Base-by-base conservation (phyloP, 1,139 yeast species). In the Blastobotrys indianensis region DNA sequence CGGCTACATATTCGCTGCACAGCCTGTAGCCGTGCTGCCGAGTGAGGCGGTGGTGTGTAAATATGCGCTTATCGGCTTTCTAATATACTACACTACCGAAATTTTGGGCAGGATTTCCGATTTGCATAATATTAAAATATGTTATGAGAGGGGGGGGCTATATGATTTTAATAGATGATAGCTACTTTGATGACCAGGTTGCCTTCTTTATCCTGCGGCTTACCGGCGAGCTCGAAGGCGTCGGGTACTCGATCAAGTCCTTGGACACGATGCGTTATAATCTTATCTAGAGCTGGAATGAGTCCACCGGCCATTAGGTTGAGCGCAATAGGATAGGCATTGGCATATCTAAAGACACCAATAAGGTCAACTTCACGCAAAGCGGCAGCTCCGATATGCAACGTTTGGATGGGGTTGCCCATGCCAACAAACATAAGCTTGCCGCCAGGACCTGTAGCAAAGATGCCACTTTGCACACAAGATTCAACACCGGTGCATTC, bases 281-380 rank as follows among this genome's bases (percentile, higher is more conserved):
- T 72, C 41, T 76, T 72, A 52, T 77, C 80, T 51, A 79, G 81
- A 50, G 82, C 77, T 10, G 49, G 49, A 46, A 82, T 75, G 56
- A 70, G 74, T 47, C 82, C 83, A 49, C 76, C 67, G 15, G 78
- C 73, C 50, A 86, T 72, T 53, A 86, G 73, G 41, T 75, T 76
- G 32, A 86, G 86, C 1, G 94, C 78, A 34, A 81, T 79, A 56
- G 74, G 74, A 68, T 85, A 87, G 65, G 85, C 94, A 10, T 85
- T 84, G 74, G 80, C 79, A 66, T 88, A 88, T 65, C 96, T 78
- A 74, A 86, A 86, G 50, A 82, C 78, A 23, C 95, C 95, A 58
- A 75, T 78, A 59, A 85, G 0, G 76, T 72, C 57, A 83, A 66
- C 63, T 85, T 95, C 61, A 79, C 82, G 51, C 77, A 76, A 32